These are phyloP conservation scores for Solanum corneliomulleri DNA, from an alignment of 257 asterid genomes.

Conservation along the genomic window DNA sequence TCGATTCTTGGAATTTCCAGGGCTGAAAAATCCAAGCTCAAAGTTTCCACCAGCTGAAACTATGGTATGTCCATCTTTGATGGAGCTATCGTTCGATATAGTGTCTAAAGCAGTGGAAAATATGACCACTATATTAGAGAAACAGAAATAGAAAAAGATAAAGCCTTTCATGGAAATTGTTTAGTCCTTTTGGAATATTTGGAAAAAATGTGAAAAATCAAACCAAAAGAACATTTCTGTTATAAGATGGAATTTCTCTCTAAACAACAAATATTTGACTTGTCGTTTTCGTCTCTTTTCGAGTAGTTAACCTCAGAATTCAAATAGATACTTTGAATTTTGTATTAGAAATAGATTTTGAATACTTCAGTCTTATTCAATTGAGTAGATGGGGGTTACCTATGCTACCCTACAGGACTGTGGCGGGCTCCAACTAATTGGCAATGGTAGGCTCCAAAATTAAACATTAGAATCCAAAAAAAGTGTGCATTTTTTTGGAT, in stretches of 20 bases:
- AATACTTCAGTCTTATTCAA: background rate
- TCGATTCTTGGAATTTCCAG: background rate
- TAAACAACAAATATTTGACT: background rate
- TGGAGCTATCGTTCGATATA: background rate
- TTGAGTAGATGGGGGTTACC: background rate
- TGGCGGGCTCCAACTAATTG: background rate
- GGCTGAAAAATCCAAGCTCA: slow-evolving; percentile 7
- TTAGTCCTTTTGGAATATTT: background rate
- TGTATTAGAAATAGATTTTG: background rate
- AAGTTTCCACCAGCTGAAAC: background rate
- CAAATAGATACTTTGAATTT: background rate
- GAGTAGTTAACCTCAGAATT: background rate
- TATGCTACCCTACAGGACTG: background rate
- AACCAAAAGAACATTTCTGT: background rate
- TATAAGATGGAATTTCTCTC: background rate
- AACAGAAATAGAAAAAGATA: background rate
- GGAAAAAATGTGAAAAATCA: background rate
- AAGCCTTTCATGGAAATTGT: background rate
- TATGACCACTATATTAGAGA: background rate
- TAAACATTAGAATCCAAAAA: background rate
- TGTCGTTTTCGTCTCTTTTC: background rate
- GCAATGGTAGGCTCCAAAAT: background rate
- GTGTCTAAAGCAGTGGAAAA: background rate
- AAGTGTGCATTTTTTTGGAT: background rate
- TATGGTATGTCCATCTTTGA: background rate